Conservation (phyloP, 129 eudicot species). For the Helianthus tuberosus region DNA sequence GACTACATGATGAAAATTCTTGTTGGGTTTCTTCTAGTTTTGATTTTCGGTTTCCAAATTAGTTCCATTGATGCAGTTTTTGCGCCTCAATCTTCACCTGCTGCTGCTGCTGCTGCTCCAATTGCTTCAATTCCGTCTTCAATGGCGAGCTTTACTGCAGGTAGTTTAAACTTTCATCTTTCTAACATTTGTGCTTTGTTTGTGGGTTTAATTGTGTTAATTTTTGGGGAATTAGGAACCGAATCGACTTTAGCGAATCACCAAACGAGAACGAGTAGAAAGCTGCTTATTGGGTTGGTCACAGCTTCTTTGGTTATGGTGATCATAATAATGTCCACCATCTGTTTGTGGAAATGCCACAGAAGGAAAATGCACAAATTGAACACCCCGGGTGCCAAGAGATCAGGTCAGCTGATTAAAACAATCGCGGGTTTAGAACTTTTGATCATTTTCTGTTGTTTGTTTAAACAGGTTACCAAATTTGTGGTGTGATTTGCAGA, state of each 20-base stretch:
- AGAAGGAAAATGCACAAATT: constrained; percentile 44
- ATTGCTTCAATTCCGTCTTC: constrained; percentile 41
- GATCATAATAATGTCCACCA: constrained; percentile 33
- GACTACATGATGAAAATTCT: constrained; percentile 19
- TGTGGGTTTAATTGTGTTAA: background rate
- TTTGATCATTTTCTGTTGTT: background rate
- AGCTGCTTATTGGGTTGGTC: constrained; percentile 47
- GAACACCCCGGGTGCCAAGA: constrained; percentile 17
- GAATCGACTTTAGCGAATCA: constrained; percentile 26
- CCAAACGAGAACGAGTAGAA: constrained; percentile 35
- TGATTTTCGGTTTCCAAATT: constrained; percentile 31
- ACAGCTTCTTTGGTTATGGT: constrained; percentile 48
- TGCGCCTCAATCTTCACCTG: constrained; percentile 47
- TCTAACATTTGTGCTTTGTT: background rate
- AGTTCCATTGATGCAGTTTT: constrained; percentile 32
- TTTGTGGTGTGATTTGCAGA: constrained; percentile 31
- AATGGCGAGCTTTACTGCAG: constrained; percentile 58
- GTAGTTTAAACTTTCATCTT: constrained; percentile 15
- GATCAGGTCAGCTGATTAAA: constrained; percentile 38
- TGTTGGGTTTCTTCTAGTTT: constrained; percentile 28
- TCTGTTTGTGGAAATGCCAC: constrained; percentile 51
- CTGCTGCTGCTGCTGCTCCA: constrained; percentile 29
- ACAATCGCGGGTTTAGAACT: constrained; percentile 9
- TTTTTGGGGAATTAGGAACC: constrained; percentile 31
- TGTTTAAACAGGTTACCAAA: background rate